A percentile compares a stretch with the other conserved stretches of the same genome.
Evolutionary conservation across 2,329 filamentous ascomycete species (phyloP).

Genomic region (Beauveria sp.): DNA sequence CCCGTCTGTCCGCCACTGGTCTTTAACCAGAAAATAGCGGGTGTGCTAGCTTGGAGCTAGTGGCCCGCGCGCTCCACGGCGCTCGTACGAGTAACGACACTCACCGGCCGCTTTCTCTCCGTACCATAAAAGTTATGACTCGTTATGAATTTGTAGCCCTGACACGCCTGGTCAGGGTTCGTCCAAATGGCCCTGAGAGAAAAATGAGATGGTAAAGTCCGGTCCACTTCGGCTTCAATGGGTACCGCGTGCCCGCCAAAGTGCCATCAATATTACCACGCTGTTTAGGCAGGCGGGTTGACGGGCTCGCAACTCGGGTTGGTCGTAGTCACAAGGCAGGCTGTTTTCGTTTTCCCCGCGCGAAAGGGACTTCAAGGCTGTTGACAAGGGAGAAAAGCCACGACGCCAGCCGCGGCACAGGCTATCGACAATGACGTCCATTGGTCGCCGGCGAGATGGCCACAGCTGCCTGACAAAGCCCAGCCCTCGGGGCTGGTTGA

Average conservation of each 20-base stretch:
- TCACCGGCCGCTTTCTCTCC: background rate
- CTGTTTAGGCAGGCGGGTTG: background rate
- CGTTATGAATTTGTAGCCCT: background rate
- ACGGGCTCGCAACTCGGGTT: background rate
- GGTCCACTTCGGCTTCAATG: background rate
- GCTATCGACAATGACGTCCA: background rate
- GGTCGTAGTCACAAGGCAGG: background rate
- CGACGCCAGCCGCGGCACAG: slow-evolving; percentile 6
- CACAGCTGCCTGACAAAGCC: background rate
- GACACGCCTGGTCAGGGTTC: background rate
- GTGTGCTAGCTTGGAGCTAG: background rate
- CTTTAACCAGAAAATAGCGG: background rate
- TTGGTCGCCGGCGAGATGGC: background rate
- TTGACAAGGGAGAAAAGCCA: background rate
- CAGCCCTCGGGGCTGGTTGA: background rate
- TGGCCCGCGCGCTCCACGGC: background rate
- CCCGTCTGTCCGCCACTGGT: too few relatives aligned
- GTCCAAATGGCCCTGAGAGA: background rate
- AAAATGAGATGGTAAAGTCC: background rate
- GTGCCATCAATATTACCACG: background rate
- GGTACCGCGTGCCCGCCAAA: background rate
- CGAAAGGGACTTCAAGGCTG: background rate
- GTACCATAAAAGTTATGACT: background rate
- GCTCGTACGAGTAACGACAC: background rate
- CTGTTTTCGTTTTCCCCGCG: background rate